These are phyloP conservation scores for Umbilicaria muhlenbergii DNA, from an alignment of 495 filamentous ascomycete genomes.

Conservation along the genomic window DNA sequence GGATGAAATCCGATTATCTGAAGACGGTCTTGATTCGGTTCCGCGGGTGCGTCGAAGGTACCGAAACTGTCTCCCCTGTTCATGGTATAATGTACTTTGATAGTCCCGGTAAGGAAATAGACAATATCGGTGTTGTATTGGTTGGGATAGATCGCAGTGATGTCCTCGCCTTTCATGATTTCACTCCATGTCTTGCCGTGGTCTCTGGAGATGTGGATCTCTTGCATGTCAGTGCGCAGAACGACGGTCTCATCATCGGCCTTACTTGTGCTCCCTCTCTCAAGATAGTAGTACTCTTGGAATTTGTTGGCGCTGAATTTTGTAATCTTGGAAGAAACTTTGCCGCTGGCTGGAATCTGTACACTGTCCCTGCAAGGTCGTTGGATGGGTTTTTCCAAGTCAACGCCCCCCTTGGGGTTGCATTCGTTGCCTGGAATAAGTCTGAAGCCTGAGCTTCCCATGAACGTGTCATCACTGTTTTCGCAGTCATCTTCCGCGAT, in stretches of 20 bases:
- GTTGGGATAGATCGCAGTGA: slow-evolving; percentile 58
- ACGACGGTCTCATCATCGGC: slow-evolving; percentile 71
- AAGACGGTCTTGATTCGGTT: slow-evolving; percentile 25
- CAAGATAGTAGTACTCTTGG: slow-evolving; percentile 63
- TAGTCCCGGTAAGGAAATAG: slow-evolving; percentile 60
- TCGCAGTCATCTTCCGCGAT: slow-evolving; percentile 50
- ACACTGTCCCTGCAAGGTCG: slow-evolving; percentile 33
- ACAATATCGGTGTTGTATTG: slow-evolving; percentile 63
- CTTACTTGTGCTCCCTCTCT: slow-evolving; percentile 49
- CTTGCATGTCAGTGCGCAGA: slow-evolving; percentile 47
- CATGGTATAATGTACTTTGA: slow-evolving; percentile 59
- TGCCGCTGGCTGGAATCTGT: slow-evolving; percentile 37
- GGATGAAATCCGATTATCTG: slow-evolving; percentile 65
- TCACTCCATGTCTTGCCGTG: slow-evolving; percentile 76
- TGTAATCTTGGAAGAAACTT: slow-evolving; percentile 39
- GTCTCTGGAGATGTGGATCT: slow-evolving; percentile 58
- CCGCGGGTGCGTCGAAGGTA: slow-evolving; percentile 43
- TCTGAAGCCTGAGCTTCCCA: slow-evolving; percentile 75
- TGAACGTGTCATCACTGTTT: slow-evolving; percentile 49
- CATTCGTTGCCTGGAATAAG: slow-evolving; percentile 86
- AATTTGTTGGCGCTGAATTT: slow-evolving; percentile 41
- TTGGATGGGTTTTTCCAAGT: slow-evolving; percentile 29
- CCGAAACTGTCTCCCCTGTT: slow-evolving; percentile 56
- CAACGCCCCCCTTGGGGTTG: slow-evolving; percentile 28
- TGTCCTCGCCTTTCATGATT: slow-evolving; percentile 42